Base-by-base conservation (phyloP, 2,329 filamentous ascomycete species). In the Furcasterigmium furcatum region DNA sequence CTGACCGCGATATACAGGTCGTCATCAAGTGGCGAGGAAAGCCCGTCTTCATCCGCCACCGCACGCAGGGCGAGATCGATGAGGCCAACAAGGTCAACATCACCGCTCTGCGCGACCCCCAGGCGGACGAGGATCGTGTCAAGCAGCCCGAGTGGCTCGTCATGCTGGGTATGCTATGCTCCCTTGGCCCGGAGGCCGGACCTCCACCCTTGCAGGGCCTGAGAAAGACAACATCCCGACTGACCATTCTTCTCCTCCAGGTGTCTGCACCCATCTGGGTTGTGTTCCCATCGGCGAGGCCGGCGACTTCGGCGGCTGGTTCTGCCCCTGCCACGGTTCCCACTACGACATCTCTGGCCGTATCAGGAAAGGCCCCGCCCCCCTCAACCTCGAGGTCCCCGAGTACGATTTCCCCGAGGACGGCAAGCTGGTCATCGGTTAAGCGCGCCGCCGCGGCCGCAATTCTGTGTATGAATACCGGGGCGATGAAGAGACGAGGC, bases 1-100 rank as follows among this genome's bases (percentile, higher is more conserved):
- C 47, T 51, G 42, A 49, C n/a, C 2, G 16, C 21, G 44, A n/a
- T 14, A 13, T 7, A 22, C 62, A 91, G 87, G 86, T 99, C 69
- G 95, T 99, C 71, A 95, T 99, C 81, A 99, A 99, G 80, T 99
- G 94, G 94, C 88, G 94, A 80, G 94, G 94, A 71, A 99, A 99
- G 88, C 94, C 94, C 71, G 91, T 99, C 70, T 99, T 99, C 80
- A 91, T 99, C 83, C 91, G 94, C 71, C 94, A 99, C 86, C 90
- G 94, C 66, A 99, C 94, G 60, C 74, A 83, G 62, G 78, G 80
- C 63, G 94, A 99, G 78, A 97, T 99, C 76, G 84, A 91, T 64
- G 88, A 96, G 74, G 94, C 94, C 70, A 91, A 96, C 76, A 81
- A 85, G 66, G 82, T 89, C 70, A 87, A 95, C 69, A 80, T 95